Percentiles rank a stretch among this genome's conserved stretches.
Conservation (phyloP, 2,329 filamentous ascomycete genomes). For the Penicillium sp. region DNA sequence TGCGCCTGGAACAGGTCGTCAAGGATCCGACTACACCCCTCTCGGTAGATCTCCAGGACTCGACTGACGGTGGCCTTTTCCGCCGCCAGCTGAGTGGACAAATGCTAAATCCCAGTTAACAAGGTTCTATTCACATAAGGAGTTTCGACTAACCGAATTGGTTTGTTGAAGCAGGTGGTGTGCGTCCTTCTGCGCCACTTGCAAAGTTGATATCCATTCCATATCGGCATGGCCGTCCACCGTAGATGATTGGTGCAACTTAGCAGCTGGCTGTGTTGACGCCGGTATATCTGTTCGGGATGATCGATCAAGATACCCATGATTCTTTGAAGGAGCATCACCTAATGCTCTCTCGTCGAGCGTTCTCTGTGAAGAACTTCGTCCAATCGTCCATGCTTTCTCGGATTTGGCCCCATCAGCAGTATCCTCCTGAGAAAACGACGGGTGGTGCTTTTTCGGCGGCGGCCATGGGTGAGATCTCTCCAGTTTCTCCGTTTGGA, state of each 20-base stretch:
- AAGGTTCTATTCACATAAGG: not conserved
- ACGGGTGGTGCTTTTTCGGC: not conserved
- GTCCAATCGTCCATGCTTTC: not conserved
- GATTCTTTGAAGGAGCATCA: not conserved
- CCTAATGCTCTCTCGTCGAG: slow-evolving; percentile 2
- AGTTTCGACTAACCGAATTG: slow-evolving; percentile 27
- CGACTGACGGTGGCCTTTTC: slow-evolving; percentile 46
- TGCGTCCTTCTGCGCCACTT: slow-evolving; percentile 19
- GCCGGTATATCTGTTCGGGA: not conserved
- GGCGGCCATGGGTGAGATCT: not conserved
- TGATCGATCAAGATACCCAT: not conserved
- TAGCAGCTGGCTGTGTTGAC: not conserved
- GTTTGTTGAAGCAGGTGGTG: slow-evolving; percentile 29
- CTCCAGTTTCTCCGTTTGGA: slow-evolving; percentile 10
- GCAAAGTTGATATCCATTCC: slow-evolving; percentile 22
- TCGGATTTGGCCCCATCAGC: not conserved
- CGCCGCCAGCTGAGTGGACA: slow-evolving; percentile 48
- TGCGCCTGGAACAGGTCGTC: slow-evolving; percentile 44
- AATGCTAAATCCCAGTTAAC: slow-evolving; percentile 29
- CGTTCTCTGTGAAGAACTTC: slow-evolving; percentile 5
- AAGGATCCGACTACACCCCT: slow-evolving; percentile 45
- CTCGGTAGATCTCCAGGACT: slow-evolving; percentile 45
- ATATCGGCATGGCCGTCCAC: not conserved
- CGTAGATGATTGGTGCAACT: not conserved
- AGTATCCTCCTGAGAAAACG: not conserved